Percentiles rank a stretch among this genome's conserved stretches.
Conservation (phyloP, 495 filamentous ascomycete genomes). For the Hypoxylon intermedium region DNA sequence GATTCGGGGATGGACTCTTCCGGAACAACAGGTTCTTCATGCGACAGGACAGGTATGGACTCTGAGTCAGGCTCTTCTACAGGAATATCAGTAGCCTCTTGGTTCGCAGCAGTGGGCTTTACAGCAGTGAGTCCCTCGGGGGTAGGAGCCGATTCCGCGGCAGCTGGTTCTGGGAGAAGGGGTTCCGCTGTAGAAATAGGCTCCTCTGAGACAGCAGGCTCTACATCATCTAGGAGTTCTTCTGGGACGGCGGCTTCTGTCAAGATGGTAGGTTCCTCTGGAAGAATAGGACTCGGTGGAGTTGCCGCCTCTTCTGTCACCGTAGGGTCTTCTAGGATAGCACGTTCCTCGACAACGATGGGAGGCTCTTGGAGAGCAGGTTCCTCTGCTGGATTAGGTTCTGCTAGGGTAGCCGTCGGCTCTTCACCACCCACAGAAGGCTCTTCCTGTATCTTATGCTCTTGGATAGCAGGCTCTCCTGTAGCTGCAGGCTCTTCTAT, state of each 20-base stretch:
- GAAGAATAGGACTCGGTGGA: neutral
- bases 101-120: neutral
- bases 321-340: neutral
- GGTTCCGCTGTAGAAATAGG: neutral
- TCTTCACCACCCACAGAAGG: constrained; percentile 10
- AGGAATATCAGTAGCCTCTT: neutral
- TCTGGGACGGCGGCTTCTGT: constrained; percentile 11
- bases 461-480: neutral
- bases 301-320: constrained; percentile 1
- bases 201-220: constrained; percentile 9
- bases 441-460: too few relatives aligned
- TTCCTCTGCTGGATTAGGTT: constrained; percentile 28
- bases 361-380: neutral
- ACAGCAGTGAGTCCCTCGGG: neutral
- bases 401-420: constrained; percentile 15
- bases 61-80: constrained; percentile 3
- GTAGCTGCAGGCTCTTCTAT: neutral
- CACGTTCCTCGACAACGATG: neutral
- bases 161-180: neutral
- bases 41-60: neutral
- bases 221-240: constrained; percentile 20
- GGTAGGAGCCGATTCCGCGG: neutral
- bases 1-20: neutral
- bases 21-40: neutral
- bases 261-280: constrained; percentile 1